Conservation (phyloP, 495 filamentous ascomycete species). For the Talaromyces ruber region DNA sequence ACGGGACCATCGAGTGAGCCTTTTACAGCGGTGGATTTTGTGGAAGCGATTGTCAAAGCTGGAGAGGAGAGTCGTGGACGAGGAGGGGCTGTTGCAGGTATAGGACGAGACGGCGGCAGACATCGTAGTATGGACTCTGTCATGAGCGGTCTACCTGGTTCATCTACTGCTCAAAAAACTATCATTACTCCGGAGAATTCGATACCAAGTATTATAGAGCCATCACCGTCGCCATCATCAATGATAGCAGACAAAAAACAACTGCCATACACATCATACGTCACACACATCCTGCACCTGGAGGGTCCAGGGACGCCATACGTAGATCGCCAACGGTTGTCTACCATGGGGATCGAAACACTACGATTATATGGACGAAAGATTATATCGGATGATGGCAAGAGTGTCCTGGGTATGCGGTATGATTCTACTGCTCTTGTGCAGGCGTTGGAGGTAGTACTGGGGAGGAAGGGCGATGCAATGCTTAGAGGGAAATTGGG, state of each 20-base stretch:
- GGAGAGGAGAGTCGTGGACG: constrained; percentile 36
- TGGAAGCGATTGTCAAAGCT: constrained; percentile 66
- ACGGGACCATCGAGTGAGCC: constrained; percentile 55
- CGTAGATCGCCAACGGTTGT: constrained; percentile 59
- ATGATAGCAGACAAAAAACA: not conserved
- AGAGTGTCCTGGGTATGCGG: constrained; percentile 39
- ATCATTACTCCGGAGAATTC: constrained; percentile 4
- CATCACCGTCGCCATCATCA: not conserved
- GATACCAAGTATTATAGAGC: constrained; percentile 9
- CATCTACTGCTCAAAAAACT: not conserved
- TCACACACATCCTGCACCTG: constrained; percentile 79
- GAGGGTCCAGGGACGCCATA: constrained; percentile 61
- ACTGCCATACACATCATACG: constrained; percentile 47
- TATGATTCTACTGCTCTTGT: constrained; percentile 72
- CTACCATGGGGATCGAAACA: constrained; percentile 61
- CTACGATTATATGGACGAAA: constrained; percentile 68
- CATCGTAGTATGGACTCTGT: constrained; percentile 1
- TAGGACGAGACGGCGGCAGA: not conserved
- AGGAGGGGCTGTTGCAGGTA: not conserved
- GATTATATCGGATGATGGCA: constrained; percentile 27
- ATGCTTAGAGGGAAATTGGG: constrained; percentile 34
- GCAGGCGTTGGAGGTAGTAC: constrained; percentile 70
- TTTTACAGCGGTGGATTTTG: constrained; percentile 69
- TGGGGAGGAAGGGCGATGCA: constrained; percentile 57
- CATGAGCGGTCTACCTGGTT: not conserved